Conservation (phyloP, 225 moss, liverwort and hornwort genomes). For the Polytrichum commune region DNA sequence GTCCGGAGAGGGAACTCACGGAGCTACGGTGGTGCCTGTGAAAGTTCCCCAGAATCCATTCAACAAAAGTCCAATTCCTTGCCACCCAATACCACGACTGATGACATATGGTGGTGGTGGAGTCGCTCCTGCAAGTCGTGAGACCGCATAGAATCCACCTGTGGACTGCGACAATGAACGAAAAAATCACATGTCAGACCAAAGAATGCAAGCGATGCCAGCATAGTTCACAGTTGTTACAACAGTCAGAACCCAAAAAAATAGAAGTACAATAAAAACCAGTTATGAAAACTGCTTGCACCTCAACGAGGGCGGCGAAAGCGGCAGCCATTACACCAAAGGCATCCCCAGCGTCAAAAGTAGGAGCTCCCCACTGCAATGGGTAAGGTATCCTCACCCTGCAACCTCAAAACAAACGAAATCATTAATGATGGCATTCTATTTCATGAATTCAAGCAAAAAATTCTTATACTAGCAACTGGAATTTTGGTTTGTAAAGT, state of each 20-base stretch:
- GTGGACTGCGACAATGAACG: slow-evolving; percentile 56
- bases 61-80: slow-evolving; percentile 72
- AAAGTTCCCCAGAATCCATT: slow-evolving; percentile 74
- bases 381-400: slow-evolving; percentile 82
- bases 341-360: slow-evolving; percentile 68
- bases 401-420: not conserved
- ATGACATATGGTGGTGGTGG: slow-evolving; percentile 91
- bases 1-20: slow-evolving; percentile 28
- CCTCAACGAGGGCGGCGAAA: slow-evolving; percentile 65
- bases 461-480: not conserved
- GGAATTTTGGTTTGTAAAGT: not conserved
- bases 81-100: slow-evolving; percentile 91
- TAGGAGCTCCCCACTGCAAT: slow-evolving; percentile 78
- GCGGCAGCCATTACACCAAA: slow-evolving; percentile 80
- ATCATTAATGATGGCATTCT: too few relatives aligned
- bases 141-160: slow-evolving; percentile 77
- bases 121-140: slow-evolving; percentile 85
- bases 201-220: too few relatives aligned
- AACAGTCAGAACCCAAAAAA: too few relatives aligned
- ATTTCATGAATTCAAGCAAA: not conserved
- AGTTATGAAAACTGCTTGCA: slow-evolving; percentile 1
- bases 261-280: too few relatives aligned
- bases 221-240: too few relatives aligned
- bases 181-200: not conserved
- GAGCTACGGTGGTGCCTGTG: slow-evolving; percentile 72